phyloP scores from a whole-genome alignment of 768 basidiomycete genomes.

The Boletus reticuloceps region DNA sequence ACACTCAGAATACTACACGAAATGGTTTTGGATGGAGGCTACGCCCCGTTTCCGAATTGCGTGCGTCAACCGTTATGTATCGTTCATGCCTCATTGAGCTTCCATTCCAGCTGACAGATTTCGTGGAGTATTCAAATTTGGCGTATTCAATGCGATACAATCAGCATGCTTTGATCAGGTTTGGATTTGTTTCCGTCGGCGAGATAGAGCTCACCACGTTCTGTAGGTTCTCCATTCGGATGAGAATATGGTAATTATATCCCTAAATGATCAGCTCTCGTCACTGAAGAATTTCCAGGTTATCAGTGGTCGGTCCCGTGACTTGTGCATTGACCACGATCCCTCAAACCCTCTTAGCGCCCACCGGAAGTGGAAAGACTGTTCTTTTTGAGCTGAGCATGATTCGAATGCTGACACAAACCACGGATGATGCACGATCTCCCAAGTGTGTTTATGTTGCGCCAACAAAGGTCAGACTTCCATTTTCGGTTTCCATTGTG shows the following conservation, averaged over 20 bases:
- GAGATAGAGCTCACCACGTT: background rate
- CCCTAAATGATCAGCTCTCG: background rate
- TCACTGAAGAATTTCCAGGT: conserved; percentile 44
- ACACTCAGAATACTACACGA: conserved; percentile 24
- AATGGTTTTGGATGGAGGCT: conserved; percentile 48
- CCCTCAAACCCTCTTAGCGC: conserved; percentile 50
- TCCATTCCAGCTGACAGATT: conserved; percentile 68
- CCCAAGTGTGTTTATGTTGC: conserved; percentile 88
- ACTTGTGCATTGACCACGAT: conserved; percentile 1
- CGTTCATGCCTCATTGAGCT: conserved; percentile 2
- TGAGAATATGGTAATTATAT: conserved; percentile 57
- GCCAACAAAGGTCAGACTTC: conserved; percentile 70
- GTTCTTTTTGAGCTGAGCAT: conserved; percentile 92
- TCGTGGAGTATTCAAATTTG: conserved; percentile 81
- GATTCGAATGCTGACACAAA: conserved; percentile 62
- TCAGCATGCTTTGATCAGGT: conserved; percentile 79
- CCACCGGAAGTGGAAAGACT: conserved; percentile 96
- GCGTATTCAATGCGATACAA: conserved; percentile 90
- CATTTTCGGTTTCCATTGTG: background rate
- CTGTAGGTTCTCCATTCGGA: conserved; percentile 54
- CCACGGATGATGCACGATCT: conserved; percentile 30
- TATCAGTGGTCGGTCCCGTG: conserved; percentile 54
- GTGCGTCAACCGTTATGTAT: conserved; percentile 37
- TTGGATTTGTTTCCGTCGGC: conserved; percentile 1
- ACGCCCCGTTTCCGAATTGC: conserved; percentile 70